These are phyloP conservation scores for Moricandia moricandioides DNA, from an alignment of 345 rosid genomes.

Conservation along the genomic window DNA sequence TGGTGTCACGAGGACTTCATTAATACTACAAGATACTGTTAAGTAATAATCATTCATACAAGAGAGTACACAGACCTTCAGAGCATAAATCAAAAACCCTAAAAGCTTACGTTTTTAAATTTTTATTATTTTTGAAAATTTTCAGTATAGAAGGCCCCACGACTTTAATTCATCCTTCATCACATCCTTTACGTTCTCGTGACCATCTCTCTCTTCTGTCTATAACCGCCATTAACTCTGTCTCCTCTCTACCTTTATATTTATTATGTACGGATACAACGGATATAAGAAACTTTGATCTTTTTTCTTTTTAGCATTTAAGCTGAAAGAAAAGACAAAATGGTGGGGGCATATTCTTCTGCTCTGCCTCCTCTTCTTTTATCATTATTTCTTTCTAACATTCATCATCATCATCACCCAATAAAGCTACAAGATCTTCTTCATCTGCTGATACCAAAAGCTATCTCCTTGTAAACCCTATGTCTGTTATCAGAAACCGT, in stretches of 20 bases:
- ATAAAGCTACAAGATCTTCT: background rate
- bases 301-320: background rate
- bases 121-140: background rate
- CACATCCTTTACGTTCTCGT: slow-evolving; percentile 36
- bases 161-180: slow-evolving; percentile 20
- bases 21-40: background rate
- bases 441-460: background rate
- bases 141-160: slow-evolving; percentile 23
- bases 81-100: background rate
- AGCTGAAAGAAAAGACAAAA: background rate
- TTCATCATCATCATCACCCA: slow-evolving; percentile 6
- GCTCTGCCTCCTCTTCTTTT: background rate
- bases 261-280: slow-evolving; percentile 29
- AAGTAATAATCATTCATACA: too few relatives aligned
- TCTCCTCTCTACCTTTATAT: slow-evolving; percentile 7
- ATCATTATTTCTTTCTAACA: slow-evolving; percentile 11
- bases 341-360: slow-evolving; percentile 4
- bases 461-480: background rate
- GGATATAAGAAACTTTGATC: slow-evolving; percentile 1
- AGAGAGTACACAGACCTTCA: background rate
- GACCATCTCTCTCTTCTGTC: slow-evolving; percentile 30
- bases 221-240: slow-evolving; percentile 27
- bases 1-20: slow-evolving; percentile 31
- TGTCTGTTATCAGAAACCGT: too few relatives aligned
- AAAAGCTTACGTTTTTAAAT: background rate